A percentile compares a stretch with the other conserved stretches of the same genome.
Evolutionary conservation across 345 rosid species (phyloP).

Genomic region (Crucihimalaya himalaica): DNA sequence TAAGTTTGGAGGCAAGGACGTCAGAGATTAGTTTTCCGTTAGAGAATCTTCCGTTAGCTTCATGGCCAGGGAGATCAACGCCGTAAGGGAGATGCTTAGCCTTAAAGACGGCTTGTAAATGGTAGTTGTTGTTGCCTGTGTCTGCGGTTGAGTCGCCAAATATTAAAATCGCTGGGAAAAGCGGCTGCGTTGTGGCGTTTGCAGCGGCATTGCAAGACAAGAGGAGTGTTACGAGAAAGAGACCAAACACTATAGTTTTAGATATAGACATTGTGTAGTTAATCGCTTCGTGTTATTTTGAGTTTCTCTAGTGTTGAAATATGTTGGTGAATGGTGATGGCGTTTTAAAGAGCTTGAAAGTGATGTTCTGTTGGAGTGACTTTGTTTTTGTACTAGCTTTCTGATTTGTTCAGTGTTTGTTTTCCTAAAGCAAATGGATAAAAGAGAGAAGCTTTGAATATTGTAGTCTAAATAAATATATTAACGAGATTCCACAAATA

Average conservation of each 20-base stretch:
- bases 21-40: conserved; percentile 37
- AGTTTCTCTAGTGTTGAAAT: not conserved
- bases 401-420: not conserved
- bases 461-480: not conserved
- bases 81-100: conserved; percentile 35
- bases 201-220: conserved; percentile 4
- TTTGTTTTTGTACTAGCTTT: not conserved
- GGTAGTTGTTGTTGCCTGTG: conserved; percentile 34
- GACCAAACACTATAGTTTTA: not conserved
- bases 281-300: not conserved
- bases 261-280: conserved; percentile 2
- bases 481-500: not conserved
- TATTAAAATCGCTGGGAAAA: conserved; percentile 18
- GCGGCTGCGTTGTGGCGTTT: not conserved
- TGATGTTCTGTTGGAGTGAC: conserved; percentile 1
- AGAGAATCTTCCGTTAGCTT: conserved; percentile 37
- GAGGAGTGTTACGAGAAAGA: conserved; percentile 8
- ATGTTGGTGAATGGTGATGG: not conserved
- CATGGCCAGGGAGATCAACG: conserved; percentile 24
- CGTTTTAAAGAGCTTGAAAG: not conserved
- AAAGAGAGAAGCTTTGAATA: not conserved
- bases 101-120: conserved; percentile 12
- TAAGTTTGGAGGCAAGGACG: conserved; percentile 20
- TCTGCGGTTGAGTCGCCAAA: conserved; percentile 37
- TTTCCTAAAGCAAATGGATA: not conserved